Evolutionary conservation across 225 moss, liverwort and hornwort species (phyloP).

Genomic region (Marchantia paleacea): DNA sequence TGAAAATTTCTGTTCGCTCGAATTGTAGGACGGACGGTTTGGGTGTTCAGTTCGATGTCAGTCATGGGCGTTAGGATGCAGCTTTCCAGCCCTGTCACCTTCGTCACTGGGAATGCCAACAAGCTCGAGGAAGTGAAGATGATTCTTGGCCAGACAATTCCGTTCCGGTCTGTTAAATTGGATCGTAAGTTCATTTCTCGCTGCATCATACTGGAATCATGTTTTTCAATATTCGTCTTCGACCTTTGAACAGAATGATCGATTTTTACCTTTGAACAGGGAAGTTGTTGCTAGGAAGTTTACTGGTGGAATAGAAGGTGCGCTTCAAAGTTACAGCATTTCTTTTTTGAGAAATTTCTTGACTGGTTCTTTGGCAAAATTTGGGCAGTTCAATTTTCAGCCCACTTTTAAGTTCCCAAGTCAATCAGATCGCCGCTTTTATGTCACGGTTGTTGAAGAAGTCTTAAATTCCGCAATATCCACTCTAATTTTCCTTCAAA

Average conservation of each 20-base stretch:
- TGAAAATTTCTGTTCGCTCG: too few relatives aligned
- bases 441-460: too few relatives aligned
- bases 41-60: not conserved
- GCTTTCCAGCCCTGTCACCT: conserved; percentile 85
- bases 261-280: not conserved
- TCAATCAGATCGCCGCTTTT: too few relatives aligned
- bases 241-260: not conserved
- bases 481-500: too few relatives aligned
- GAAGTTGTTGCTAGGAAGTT: not conserved
- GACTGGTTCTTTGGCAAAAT: too few relatives aligned
- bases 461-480: too few relatives aligned
- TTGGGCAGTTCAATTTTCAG: too few relatives aligned
- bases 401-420: too few relatives aligned
- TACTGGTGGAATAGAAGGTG: too few relatives aligned
- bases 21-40: too few relatives aligned
- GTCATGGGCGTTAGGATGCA: conserved; percentile 73
- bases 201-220: not conserved
- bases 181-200: conserved; percentile 56
- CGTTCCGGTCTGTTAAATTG: conserved; percentile 75
- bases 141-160: conserved; percentile 94
- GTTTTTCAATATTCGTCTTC: not conserved
- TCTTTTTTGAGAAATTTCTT: too few relatives aligned
- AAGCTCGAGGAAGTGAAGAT: conserved; percentile 99
- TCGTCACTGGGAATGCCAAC: conserved; percentile 92
- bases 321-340: too few relatives aligned